A percentile compares a stretch with the other conserved stretches of the same genome.
Evolutionary conservation across 441 rosid species (phyloP).

Genomic region (Geranium incanum): DNA sequence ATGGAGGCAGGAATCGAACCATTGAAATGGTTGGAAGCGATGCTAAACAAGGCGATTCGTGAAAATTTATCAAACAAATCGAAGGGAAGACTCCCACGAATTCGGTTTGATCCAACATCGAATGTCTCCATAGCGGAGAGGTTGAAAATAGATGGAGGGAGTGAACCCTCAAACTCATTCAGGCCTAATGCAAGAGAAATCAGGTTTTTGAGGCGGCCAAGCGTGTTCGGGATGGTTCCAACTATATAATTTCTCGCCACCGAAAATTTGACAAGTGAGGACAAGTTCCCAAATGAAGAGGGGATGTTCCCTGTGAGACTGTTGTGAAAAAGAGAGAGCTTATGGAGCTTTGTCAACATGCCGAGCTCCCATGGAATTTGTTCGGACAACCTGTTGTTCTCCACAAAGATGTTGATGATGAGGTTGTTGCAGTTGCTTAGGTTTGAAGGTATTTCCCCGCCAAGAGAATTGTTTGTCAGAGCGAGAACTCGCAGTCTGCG

Average conservation of each 20-base stretch:
- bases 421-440: conserved; percentile 7
- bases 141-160: conserved; percentile 28
- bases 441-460: conserved; percentile 13
- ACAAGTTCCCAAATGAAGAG: conserved; percentile 20
- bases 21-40: neutral
- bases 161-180: conserved; percentile 17
- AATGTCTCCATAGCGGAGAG: conserved; percentile 9
- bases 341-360: conserved; percentile 3
- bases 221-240: conserved; percentile 21
- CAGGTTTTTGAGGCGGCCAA: conserved; percentile 18
- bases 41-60: neutral
- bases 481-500: neutral
- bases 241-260: neutral
- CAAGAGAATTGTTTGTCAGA: conserved; percentile 9
- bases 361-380: conserved; percentile 3
- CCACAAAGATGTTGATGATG: neutral
- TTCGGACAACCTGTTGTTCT: neutral
- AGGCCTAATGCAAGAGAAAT: neutral
- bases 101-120: neutral
- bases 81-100: conserved; percentile 21
- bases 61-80: conserved; percentile 18
- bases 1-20: conserved; percentile 25
- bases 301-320: conserved; percentile 22
- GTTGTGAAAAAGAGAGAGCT: neutral
- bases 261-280: conserved; percentile 7